These are phyloP conservation scores for Neofusicoccum ribis DNA, from an alignment of 2,329 filamentous ascomycete species.

Conservation along the genomic window DNA sequence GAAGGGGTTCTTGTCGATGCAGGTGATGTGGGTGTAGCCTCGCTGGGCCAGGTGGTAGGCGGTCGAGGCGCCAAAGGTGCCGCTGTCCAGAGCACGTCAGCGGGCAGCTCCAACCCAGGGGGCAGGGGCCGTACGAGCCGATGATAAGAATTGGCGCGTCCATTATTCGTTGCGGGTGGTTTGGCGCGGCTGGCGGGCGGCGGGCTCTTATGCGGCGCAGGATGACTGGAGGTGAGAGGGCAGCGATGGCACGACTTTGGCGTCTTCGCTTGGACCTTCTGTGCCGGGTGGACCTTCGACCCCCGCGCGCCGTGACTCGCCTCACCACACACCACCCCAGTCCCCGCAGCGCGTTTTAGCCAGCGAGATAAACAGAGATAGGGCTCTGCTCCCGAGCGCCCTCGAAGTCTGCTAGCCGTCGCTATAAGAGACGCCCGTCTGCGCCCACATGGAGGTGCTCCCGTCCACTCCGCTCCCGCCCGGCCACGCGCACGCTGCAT, in stretches of 20 bases:
- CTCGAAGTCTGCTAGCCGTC: too few relatives aligned
- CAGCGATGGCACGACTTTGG: neutral
- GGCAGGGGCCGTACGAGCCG: neutral
- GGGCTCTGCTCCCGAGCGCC: neutral
- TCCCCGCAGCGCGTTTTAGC: constrained; percentile 7
- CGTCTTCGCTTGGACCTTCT: constrained; percentile 15
- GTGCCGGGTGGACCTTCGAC: neutral
- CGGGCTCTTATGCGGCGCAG: constrained; percentile 14
- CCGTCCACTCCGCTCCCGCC: neutral
- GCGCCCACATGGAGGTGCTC: neutral
- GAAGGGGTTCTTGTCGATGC: constrained; percentile 27
- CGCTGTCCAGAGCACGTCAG: constrained; percentile 26
- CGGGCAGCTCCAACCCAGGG: neutral
- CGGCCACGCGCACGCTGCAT: neutral
- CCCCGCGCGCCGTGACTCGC: neutral
- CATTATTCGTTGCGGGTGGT: constrained; percentile 7
- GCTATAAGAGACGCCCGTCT: neutral
- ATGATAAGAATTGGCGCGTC: constrained; percentile 6
- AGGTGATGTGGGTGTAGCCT: constrained; percentile 32
- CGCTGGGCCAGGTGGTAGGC: constrained; percentile 32
- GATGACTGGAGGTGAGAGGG: too few relatives aligned
- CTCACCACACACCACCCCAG: neutral
- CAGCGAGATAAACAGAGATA: constrained; percentile 7
- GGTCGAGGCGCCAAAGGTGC: constrained; percentile 34
- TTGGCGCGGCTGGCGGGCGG: neutral